Conservation (phyloP, 352 stramenopile genomes). For the Phytopythium vexans region DNA sequence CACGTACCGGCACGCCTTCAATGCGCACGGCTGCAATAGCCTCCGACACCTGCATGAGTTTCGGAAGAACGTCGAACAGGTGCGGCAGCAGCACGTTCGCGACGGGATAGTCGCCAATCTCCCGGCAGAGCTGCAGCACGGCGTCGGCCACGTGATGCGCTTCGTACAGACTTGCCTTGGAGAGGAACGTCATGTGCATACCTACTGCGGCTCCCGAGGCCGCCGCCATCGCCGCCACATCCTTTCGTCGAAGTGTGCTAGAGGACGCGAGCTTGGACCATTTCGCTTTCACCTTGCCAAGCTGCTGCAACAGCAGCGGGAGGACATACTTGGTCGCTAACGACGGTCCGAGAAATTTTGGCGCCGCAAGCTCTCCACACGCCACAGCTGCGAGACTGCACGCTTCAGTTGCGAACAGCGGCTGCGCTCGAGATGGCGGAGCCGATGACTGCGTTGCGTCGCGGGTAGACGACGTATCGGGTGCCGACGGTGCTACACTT, state of each 20-base stretch:
- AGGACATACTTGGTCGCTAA: slow-evolving; percentile 65
- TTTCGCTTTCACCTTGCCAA: slow-evolving; percentile 48
- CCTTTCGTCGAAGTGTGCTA: slow-evolving; percentile 29
- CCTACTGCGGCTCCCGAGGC: slow-evolving; percentile 20
- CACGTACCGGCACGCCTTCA: slow-evolving; percentile 66
- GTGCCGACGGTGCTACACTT: slow-evolving; percentile 11
- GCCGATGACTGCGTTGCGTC: slow-evolving; percentile 8
- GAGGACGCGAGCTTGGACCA: slow-evolving; percentile 55
- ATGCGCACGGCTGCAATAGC: slow-evolving; percentile 59
- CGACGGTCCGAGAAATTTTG: slow-evolving; percentile 45
- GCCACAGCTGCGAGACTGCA: slow-evolving; percentile 38
- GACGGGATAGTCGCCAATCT: slow-evolving; percentile 49
- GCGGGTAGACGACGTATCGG: slow-evolving; percentile 9
- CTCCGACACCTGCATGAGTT: slow-evolving; percentile 51
- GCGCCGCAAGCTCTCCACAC: slow-evolving; percentile 49
- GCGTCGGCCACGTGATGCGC: slow-evolving; percentile 65
- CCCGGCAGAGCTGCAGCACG: slow-evolving; percentile 57
- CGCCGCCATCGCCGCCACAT: slow-evolving; percentile 30
- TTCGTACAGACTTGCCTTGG: slow-evolving; percentile 59
- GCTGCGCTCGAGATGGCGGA: slow-evolving; percentile 5
- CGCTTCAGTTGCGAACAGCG: slow-evolving; percentile 45
- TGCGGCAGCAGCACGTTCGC: slow-evolving; percentile 44
- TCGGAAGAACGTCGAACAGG: slow-evolving; percentile 57
- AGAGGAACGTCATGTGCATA: slow-evolving; percentile 65
- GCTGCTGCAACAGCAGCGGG: slow-evolving; percentile 41